phyloP scores from a whole-genome alignment of 192 early-diverging fungal genomes.

The Lunasporangiospora selenospora region DNA sequence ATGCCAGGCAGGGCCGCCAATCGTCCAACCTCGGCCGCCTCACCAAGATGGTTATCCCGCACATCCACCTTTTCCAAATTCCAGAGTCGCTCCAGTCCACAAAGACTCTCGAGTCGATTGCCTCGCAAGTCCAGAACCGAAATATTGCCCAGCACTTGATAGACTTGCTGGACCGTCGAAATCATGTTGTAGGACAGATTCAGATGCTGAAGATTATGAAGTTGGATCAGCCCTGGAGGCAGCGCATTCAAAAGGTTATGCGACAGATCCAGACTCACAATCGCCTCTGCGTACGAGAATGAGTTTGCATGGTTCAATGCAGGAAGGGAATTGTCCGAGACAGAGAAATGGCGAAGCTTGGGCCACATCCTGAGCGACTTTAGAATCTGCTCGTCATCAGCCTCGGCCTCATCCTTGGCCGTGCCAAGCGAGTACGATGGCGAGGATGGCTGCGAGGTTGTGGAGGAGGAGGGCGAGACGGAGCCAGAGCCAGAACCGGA shows the following conservation, averaged over 20 bases:
- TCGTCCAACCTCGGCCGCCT: constrained; percentile 58
- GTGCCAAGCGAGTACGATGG: constrained; percentile 7
- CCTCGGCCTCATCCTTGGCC: not conserved
- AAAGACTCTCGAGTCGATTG: constrained; percentile 56
- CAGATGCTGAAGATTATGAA: constrained; percentile 57
- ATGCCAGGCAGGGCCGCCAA: constrained; percentile 55
- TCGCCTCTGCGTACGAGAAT: constrained; percentile 35
- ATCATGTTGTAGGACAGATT: constrained; percentile 67
- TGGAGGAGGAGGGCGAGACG: not conserved
- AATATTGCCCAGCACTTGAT: constrained; percentile 60
- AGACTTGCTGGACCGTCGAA: constrained; percentile 50
- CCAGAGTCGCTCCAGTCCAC: constrained; percentile 62
- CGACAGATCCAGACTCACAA: constrained; percentile 59
- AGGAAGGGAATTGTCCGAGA: constrained; percentile 58
- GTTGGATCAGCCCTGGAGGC: constrained; percentile 47
- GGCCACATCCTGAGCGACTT: constrained; percentile 46
- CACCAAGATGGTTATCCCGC: constrained; percentile 59
- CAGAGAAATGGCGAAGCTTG: constrained; percentile 48
- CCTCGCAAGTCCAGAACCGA: constrained; percentile 55
- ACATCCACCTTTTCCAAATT: constrained; percentile 62
- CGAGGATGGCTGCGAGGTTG: constrained; percentile 19
- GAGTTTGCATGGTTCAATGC: constrained; percentile 49
- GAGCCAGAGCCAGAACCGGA: constrained; percentile 10
- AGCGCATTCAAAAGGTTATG: constrained; percentile 57
- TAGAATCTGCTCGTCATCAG: constrained; percentile 24